Conservation (phyloP, 2,329 filamentous ascomycete genomes). For the Stagonosporopsis cucurbitacearum region DNA sequence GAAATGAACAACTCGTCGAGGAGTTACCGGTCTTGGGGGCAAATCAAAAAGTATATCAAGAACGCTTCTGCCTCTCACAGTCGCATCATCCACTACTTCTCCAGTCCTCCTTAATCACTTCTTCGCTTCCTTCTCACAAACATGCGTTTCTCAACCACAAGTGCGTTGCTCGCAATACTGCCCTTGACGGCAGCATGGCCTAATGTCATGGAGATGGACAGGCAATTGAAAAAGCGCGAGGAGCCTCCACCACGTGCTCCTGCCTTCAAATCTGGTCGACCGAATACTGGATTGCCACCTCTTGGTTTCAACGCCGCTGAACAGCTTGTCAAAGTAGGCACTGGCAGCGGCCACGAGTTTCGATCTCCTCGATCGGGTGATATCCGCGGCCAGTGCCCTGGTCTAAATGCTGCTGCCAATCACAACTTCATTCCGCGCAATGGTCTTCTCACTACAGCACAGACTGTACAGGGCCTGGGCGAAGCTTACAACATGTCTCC, state of each 20-base stretch:
- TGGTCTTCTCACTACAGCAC: conserved; percentile 28
- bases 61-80: neutral
- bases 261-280: conserved; percentile 16
- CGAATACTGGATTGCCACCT: conserved; percentile 17
- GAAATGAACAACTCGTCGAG: neutral
- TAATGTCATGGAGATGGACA: conserved; percentile 24
- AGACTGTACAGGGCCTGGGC: conserved; percentile 23
- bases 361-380: conserved; percentile 15
- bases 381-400: conserved; percentile 39
- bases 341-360: conserved; percentile 18
- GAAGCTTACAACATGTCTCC: conserved; percentile 25
- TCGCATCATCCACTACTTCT: neutral
- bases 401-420: conserved; percentile 42
- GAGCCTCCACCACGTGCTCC: conserved; percentile 19
- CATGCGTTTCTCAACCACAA: conserved; percentile 5
- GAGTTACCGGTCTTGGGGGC: neutral
- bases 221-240: conserved; percentile 16
- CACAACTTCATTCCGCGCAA: conserved; percentile 42
- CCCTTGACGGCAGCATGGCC: conserved; percentile 20
- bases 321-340: conserved; percentile 19
- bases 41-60: conserved; percentile 2
- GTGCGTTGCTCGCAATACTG: conserved; percentile 11
- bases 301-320: conserved; percentile 12
- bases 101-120: neutral
- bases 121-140: neutral